Conservation (phyloP, 2,329 filamentous ascomycete genomes). For the Cryphonectria naterciae region DNA sequence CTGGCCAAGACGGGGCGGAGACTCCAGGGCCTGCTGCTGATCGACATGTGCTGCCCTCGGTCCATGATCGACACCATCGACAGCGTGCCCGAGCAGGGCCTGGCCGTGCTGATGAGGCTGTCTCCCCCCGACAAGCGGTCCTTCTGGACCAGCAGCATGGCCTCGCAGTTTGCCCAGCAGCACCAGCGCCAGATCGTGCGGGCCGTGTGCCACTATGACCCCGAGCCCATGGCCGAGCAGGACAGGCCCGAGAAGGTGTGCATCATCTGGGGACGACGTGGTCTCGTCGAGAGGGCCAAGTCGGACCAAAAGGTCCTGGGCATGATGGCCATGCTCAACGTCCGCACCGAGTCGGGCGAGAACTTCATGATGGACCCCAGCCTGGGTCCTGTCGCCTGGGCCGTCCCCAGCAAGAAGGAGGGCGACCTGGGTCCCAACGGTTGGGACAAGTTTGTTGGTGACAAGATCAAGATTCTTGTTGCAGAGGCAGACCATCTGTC, state of each 20-base stretch:
- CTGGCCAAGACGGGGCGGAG: conserved; percentile 29
- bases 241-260: conserved; percentile 19
- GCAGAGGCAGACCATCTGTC: conserved; percentile 23
- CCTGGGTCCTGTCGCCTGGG: conserved; percentile 22
- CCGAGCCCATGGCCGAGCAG: conserved; percentile 8
- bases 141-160: conserved; percentile 24
- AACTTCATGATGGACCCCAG: conserved; percentile 28
- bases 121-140: conserved; percentile 21
- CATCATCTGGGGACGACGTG: conserved; percentile 23
- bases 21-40: conserved; percentile 32
- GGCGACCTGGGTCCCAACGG: conserved; percentile 23
- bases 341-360: conserved; percentile 17
- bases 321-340: conserved; percentile 22
- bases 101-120: conserved; percentile 22
- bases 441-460: conserved; percentile 23
- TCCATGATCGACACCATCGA: conserved; percentile 25
- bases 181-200: conserved; percentile 25
- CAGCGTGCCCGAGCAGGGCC: conserved; percentile 22
- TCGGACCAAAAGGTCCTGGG: conserved; percentile 25
- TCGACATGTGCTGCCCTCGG: conserved; percentile 33
- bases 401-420: conserved; percentile 26
- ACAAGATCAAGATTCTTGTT: conserved; percentile 24
- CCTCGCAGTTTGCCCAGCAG: conserved; percentile 23
- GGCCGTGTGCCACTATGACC: conserved; percentile 26
- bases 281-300: conserved; percentile 22